Conservation (phyloP, 1,139 yeast species). For the Magnusiomyces suaveolens region DNA sequence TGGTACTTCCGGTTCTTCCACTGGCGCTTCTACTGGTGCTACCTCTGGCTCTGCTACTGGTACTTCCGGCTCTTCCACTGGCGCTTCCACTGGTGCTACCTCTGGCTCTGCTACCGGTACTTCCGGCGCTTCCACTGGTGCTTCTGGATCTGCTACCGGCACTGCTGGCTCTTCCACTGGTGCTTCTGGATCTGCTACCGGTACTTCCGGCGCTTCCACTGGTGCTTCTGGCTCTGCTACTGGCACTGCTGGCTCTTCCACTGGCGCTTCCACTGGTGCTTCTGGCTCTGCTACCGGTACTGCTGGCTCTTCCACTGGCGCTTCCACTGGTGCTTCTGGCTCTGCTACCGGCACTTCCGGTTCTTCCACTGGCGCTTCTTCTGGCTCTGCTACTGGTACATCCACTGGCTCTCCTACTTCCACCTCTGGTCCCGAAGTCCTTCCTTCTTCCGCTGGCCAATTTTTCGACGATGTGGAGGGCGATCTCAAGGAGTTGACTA, state of each 20-base stretch:
- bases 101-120: too few relatives aligned
- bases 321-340: background rate
- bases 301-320: background rate
- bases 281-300: background rate
- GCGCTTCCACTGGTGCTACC: too few relatives aligned
- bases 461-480: background rate
- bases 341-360: background rate
- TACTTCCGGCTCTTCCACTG: too few relatives aligned
- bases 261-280: too few relatives aligned
- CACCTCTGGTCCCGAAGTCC: background rate
- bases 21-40: too few relatives aligned
- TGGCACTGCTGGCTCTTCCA: too few relatives aligned
- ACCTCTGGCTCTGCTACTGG: too few relatives aligned
- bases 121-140: too few relatives aligned
- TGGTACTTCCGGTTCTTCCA: too few relatives aligned
- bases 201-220: background rate
- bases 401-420: background rate
- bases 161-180: background rate
- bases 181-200: background rate
- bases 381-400: background rate
- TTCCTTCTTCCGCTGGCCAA: background rate
- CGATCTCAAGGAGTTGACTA: too few relatives aligned
- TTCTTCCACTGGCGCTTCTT: background rate
- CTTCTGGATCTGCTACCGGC: too few relatives aligned
- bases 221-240: too few relatives aligned